A percentile compares a stretch with the other conserved stretches of the same genome.
Evolutionary conservation across 1,284 basidiomycete genomes (phyloP).

Genomic region (Trametes versicolor): DNA sequence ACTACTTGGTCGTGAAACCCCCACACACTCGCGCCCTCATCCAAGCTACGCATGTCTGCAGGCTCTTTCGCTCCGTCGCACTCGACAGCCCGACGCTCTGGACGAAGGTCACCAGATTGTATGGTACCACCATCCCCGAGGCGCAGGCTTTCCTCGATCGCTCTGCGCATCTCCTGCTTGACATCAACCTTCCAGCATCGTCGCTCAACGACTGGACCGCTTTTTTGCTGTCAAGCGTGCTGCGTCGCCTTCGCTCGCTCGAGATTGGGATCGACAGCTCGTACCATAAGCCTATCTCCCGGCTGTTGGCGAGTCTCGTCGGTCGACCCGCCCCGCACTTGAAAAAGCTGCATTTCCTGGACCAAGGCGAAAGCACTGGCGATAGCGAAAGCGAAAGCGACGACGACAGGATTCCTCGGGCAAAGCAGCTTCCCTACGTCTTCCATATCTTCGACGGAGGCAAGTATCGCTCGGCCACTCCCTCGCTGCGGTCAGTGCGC

Average conservation of each 20-base stretch:
- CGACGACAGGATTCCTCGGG: no score
- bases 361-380: not conserved
- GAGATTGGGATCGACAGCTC: not conserved
- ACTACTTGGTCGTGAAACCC: not conserved
- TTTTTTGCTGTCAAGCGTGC: not conserved
- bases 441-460: not conserved
- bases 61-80: conserved; percentile 2
- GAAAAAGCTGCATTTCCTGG: not conserved
- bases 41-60: conserved; percentile 7
- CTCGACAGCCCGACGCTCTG: not conserved
- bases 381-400: no score
- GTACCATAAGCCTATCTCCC: no score
- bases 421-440: not conserved
- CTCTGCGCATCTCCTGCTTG: not conserved
- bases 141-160: not conserved
- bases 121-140: not conserved
- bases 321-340: not conserved
- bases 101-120: not conserved
- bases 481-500: conserved; percentile 1
- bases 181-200: not conserved
- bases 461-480: not conserved
- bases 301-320: not conserved
- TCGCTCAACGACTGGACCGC: not conserved
- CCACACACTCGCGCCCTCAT: not conserved
- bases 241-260: not conserved